Base-by-base conservation (phyloP, 345 rosid genomes). In the Linum tenue region DNA sequence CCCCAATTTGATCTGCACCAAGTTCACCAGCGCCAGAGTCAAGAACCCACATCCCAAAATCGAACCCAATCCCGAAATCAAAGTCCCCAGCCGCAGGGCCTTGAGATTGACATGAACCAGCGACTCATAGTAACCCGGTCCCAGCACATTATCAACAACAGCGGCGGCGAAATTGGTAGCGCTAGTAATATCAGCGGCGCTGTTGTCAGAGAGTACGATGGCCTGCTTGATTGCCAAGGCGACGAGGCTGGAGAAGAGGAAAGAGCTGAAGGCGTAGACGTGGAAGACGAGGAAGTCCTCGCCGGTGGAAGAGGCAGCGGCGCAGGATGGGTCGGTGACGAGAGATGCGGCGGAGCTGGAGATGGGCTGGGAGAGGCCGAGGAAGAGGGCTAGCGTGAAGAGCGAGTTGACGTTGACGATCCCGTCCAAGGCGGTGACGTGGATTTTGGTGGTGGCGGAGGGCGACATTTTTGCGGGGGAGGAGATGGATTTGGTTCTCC, bases 1-100 rank as follows among this genome's bases (percentile, higher is more conserved):
- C 60, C 98, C 98, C 72, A 86, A 76, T 67, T 89, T 91, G 31
- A 91, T 82, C 80, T 91, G 90, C 65, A 91, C 87, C 80, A 91
- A 69, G 66, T 83, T 75, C 67, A 85, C 80, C 70, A 89, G 64
- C 8, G 92, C 95, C 92, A 85, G 69, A 76, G 71, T 86, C 81
- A 89, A 68, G 77, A 84, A 86, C 77, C 85, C 96, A 61, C 90
- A 87, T 50, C 98, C 95, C 12, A 77, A 72, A 70, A 83, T 83
- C 65, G 98, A 91, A 11, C 95, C 98, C 0, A 74, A 55, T 51
- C 82, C 82, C 14, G 91, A 83, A 61, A 77, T 79, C n/a, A 85
- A 64, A 37, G 70, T 88, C 62, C 94, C 96, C 0, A 63, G 72
- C 48, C 86, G 67, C 61, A 89, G 69, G 0, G 79, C 76, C 37